phyloP scores from a whole-genome alignment of 2,329 filamentous ascomycete species.

The Aspergillus sp. region DNA sequence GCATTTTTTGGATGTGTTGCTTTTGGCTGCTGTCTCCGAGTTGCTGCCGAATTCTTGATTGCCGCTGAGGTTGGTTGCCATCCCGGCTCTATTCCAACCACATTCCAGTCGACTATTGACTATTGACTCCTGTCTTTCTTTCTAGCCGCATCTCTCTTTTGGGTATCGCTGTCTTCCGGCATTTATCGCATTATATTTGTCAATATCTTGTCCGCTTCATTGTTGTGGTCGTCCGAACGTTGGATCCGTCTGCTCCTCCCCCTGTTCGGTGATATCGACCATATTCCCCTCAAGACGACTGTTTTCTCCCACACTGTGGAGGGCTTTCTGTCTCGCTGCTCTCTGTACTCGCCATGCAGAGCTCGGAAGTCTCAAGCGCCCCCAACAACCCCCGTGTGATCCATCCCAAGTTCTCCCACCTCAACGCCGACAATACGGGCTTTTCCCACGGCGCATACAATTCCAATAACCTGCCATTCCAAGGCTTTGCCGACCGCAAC shows the following conservation, averaged over 20 bases:
- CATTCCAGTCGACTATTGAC: too few species aligned
- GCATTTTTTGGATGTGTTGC: too few species aligned
- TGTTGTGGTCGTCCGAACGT: slow-evolving; percentile 5
- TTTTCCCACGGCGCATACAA: slow-evolving; percentile 90
- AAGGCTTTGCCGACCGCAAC: slow-evolving; percentile 78
- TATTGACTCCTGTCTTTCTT: slow-evolving; percentile 17
- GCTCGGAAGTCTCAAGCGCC: slow-evolving; percentile 59
- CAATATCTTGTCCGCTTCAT: slow-evolving; percentile 3
- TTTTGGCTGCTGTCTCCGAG: too few species aligned
- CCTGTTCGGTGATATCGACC: slow-evolving; percentile 14
- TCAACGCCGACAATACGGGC: slow-evolving; percentile 62
- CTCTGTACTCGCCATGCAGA: slow-evolving; percentile 88
- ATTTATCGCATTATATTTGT: slow-evolving; percentile 4
- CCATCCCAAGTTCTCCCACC: slow-evolving; percentile 69
- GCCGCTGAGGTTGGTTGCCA: neutral
- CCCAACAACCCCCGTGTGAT: slow-evolving; percentile 53
- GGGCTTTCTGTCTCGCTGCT: slow-evolving; percentile 64
- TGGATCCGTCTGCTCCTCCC: slow-evolving; percentile 9
- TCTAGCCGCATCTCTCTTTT: slow-evolving; percentile 24
- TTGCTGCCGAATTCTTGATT: slow-evolving; percentile 9
- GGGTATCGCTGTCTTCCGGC: slow-evolving; percentile 5
- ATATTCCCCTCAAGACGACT: slow-evolving; percentile 11
- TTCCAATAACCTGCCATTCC: slow-evolving; percentile 61
- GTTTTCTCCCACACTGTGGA: too few species aligned
- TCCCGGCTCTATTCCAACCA: slow-evolving; percentile 9